phyloP scores from a whole-genome alignment of 805 yeast genomes.

The Lachancea nothofagi region DNA sequence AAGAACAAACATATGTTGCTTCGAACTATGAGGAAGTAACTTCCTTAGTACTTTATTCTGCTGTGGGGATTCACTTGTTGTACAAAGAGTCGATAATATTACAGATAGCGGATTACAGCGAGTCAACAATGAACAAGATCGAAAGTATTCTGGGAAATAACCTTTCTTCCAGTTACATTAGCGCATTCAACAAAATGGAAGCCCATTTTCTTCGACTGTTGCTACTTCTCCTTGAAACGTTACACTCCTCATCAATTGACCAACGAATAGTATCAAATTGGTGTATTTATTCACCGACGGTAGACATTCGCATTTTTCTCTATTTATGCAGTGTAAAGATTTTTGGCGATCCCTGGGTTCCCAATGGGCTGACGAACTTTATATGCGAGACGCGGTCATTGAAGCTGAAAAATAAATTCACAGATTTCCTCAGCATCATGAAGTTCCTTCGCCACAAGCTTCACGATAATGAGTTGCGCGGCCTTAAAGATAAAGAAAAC shows the following conservation, averaged over 20 bases:
- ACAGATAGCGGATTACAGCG: slow-evolving; percentile 20
- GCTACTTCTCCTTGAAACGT: slow-evolving; percentile 18
- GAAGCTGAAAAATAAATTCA: slow-evolving; percentile 24
- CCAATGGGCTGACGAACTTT: slow-evolving; percentile 24
- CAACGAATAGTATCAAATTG: slow-evolving; percentile 17
- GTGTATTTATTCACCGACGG: slow-evolving; percentile 13
- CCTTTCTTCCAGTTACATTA: neutral
- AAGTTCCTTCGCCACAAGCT: slow-evolving; percentile 8
- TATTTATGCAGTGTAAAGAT: slow-evolving; percentile 23
- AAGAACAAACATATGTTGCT: slow-evolving; percentile 22
- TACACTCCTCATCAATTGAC: slow-evolving; percentile 25
- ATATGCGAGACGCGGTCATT: slow-evolving; percentile 22
- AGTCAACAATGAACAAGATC: slow-evolving; percentile 17
- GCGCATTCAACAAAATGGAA: slow-evolving; percentile 16
- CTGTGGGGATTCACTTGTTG: slow-evolving; percentile 18
- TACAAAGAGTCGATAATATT: slow-evolving; percentile 19
- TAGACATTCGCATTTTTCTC: slow-evolving; percentile 28
- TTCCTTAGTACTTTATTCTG: slow-evolving; percentile 17
- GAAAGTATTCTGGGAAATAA: slow-evolving; percentile 3
- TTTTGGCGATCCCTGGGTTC: slow-evolving; percentile 30
- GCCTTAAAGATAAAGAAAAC: slow-evolving; percentile 15
- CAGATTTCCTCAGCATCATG: slow-evolving; percentile 11
- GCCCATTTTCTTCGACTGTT: slow-evolving; percentile 18
- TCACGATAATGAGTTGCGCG: neutral
- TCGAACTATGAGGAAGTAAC: slow-evolving; percentile 18